These are phyloP conservation scores for Dimargaris verticillata DNA, from an alignment of 192 early-diverging fungal genomes.

Conservation along the genomic window DNA sequence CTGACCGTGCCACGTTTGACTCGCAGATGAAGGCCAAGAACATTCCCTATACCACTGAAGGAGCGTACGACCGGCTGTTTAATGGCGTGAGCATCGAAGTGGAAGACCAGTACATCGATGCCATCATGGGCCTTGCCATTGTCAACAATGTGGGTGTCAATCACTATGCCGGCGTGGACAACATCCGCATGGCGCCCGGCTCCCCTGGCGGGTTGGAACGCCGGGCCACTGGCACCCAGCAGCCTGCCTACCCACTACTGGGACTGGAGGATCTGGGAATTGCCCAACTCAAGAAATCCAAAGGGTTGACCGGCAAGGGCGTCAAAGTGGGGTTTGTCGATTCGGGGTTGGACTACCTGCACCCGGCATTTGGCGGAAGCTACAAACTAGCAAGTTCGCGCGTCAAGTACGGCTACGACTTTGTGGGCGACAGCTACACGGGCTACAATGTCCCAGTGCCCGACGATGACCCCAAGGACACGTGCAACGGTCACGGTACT, in stretches of 20 bases:
- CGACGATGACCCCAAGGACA: slow-evolving; percentile 36
- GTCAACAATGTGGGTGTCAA: background rate
- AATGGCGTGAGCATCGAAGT: background rate
- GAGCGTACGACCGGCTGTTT: background rate
- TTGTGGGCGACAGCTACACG: slow-evolving; percentile 37
- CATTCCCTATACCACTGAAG: background rate
- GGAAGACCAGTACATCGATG: background rate
- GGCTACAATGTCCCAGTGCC: slow-evolving; percentile 21
- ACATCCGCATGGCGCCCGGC: background rate
- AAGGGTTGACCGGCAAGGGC: slow-evolving; percentile 15
- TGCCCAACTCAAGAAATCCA: background rate
- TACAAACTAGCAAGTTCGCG: slow-evolving; percentile 37
- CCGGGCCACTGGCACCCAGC: background rate
- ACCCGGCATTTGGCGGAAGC: slow-evolving; percentile 31
- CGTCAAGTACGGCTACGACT: slow-evolving; percentile 40
- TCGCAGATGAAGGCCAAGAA: background rate
- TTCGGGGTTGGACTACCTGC: slow-evolving; percentile 31
- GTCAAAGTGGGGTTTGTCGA: slow-evolving; percentile 31
- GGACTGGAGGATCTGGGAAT: background rate
- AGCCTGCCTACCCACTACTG: too few relatives aligned
- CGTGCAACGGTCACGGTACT: slow-evolving; percentile 47
- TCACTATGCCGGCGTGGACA: slow-evolving; percentile 8
- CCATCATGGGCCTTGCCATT: background rate
- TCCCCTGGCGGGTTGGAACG: background rate
- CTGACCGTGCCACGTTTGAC: background rate